These are phyloP conservation scores for Alternaria ventricosa DNA, from an alignment of 2,329 filamentous ascomycete genomes.

Conservation along the genomic window DNA sequence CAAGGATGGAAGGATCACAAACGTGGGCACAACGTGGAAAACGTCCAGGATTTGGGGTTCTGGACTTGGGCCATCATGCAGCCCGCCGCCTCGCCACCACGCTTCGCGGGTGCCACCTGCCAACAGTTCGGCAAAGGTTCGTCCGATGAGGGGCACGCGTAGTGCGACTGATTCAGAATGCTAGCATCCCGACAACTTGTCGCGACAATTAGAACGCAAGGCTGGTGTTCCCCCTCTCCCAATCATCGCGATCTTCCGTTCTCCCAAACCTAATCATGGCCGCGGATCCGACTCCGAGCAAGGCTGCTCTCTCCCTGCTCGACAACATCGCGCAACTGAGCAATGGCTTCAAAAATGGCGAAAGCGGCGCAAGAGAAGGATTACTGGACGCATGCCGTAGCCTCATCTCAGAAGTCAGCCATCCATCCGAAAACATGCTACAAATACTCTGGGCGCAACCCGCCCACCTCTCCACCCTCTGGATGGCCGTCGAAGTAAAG, in stretches of 20 bases:
- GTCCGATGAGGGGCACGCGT: neutral
- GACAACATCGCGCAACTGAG: slow-evolving; percentile 25
- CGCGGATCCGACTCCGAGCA: neutral
- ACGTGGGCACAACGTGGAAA: neutral
- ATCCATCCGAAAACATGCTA: slow-evolving; percentile 32
- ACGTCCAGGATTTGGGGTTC: neutral
- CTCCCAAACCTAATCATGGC: neutral
- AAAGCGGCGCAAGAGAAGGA: slow-evolving; percentile 24
- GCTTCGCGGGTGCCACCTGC: neutral
- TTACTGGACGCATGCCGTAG: slow-evolving; percentile 26
- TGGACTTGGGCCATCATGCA: neutral
- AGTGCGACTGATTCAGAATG: neutral
- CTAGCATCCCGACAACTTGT: neutral
- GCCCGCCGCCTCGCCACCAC: neutral
- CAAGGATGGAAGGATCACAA: neutral
- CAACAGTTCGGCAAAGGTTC: neutral
- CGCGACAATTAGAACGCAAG: neutral
- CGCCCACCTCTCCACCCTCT: slow-evolving; percentile 25
- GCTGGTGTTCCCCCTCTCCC: neutral
- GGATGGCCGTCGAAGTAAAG: slow-evolving; percentile 29
- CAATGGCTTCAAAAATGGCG: slow-evolving; percentile 22
- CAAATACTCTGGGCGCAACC: slow-evolving; percentile 33
- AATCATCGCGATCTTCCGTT: neutral
- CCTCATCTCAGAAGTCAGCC: slow-evolving; percentile 31
- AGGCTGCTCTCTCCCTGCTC: slow-evolving; percentile 25